phyloP scores from a whole-genome alignment of 106 monocot genomes.

The Dioscorea dumetorum region DNA sequence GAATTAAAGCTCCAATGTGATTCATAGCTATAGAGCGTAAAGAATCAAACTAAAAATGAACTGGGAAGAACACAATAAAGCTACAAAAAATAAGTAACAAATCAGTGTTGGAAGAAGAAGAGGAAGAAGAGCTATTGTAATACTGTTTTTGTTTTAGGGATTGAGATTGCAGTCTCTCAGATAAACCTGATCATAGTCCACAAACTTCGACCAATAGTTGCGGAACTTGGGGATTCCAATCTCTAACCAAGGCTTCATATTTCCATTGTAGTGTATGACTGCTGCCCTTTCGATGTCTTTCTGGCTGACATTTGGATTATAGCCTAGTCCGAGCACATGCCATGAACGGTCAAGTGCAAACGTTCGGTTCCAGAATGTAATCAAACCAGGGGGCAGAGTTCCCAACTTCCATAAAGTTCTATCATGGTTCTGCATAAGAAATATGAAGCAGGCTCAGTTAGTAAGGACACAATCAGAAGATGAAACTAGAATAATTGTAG shows the following conservation, averaged over 20 bases:
- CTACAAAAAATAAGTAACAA: background rate
- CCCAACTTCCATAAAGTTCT: conserved; percentile 40
- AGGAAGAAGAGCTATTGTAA: background rate
- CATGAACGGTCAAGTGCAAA: conserved; percentile 26
- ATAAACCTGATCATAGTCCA: conserved; percentile 29
- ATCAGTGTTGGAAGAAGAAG: background rate
- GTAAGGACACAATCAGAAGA: background rate
- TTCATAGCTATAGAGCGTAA: background rate
- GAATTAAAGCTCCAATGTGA: background rate
- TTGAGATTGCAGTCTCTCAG: conserved; percentile 34
- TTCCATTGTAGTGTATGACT: conserved; percentile 42
- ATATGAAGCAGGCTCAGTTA: background rate
- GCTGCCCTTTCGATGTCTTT: conserved; percentile 35
- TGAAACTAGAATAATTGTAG: background rate
- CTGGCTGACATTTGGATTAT: conserved; percentile 23
- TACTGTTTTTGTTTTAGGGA: conserved; percentile 3
- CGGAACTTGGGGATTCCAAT: conserved; percentile 31
- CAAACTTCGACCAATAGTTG: conserved; percentile 26
- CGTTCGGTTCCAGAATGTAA: conserved; percentile 33
- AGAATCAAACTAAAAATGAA: background rate
- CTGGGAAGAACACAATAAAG: background rate
- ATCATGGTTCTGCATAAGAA: conserved; percentile 27
- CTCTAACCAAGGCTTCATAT: conserved; percentile 42
- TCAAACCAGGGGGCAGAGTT: conserved; percentile 39
- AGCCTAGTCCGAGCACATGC: conserved; percentile 43